Conservation (phyloP, 2,329 filamentous ascomycete genomes). For the Aspergillus brasiliensis region DNA sequence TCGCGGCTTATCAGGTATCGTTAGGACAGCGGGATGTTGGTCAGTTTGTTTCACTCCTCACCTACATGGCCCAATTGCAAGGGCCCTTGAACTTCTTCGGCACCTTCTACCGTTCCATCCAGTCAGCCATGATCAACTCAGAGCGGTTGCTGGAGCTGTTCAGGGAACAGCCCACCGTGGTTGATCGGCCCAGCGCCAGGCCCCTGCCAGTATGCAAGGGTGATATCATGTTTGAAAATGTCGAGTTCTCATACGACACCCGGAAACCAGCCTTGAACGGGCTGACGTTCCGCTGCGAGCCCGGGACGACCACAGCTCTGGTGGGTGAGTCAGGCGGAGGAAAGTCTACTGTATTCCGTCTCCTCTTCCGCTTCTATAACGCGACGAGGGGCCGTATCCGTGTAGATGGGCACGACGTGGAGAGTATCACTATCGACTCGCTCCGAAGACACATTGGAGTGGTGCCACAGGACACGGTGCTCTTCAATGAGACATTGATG, state of each 20-base stretch:
- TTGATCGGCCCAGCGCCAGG: conserved; percentile 70
- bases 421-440: conserved; percentile 90
- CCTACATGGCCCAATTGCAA: conserved; percentile 78
- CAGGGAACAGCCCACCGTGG: conserved; percentile 90
- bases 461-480: conserved; percentile 91
- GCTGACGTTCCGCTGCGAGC: conserved; percentile 79
- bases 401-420: conserved; percentile 81
- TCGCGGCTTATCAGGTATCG: conserved; percentile 76
- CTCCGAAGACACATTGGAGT: conserved; percentile 88
- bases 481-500: conserved; percentile 94
- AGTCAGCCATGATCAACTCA: conserved; percentile 95
- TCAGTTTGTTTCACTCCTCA: conserved; percentile 72
- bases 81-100: conserved; percentile 85
- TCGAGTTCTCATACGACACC: conserved; percentile 86
- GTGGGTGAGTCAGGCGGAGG: conserved; percentile 96
- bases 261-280: conserved; percentile 83
- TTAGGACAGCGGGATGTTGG: conserved; percentile 66
- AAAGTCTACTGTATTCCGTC: conserved; percentile 93
- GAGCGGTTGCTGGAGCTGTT: conserved; percentile 94
- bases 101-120: conserved; percentile 93
- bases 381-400: conserved; percentile 75
- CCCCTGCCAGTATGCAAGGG: conserved; percentile 71
- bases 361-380: conserved; percentile 97
- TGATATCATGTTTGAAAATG: conserved; percentile 82
- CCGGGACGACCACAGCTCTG: conserved; percentile 91